Base-by-base conservation (phyloP, 805 yeast species). In the Yarrowia hollandica region DNA sequence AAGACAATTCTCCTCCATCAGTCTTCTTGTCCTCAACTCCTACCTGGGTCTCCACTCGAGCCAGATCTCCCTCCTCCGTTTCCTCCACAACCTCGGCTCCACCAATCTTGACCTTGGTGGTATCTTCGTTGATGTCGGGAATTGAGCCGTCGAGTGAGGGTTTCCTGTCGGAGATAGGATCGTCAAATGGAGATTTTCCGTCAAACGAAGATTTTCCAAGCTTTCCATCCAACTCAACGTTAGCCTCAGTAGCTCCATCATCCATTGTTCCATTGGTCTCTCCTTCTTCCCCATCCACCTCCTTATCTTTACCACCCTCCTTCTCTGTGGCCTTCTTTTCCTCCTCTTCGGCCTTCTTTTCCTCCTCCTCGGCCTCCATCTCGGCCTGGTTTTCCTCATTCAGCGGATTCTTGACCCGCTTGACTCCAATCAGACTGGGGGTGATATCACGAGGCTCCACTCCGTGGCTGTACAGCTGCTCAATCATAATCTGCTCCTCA, bases 401-500 rank as follows among this genome's bases (percentile, higher is more conserved):
- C n/a, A 70, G 18, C 2, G 86, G 85, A 66, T 84, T 84, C 3
- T 75, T 74, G 5, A 86, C 76, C 3, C 73, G 72, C 59, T 79
- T 78, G 2, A 76, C 73, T 4, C 79, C 79, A 65, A 79, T 74
- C 59, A 92, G 74, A 41, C 87, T 81, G 14, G 79, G 79, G 1
- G 87, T 77, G 52, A 94, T 77, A 72, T 92, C 98, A 5, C 70
- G 67, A 0, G 88, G 82, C 63, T 82, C 82, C 14, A 94, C 82
- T 2, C 96, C 96, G 70, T 94, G 98, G 12, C 82, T 75, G 37
- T 96, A 84, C 61, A 94, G 74, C 61, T 83, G 84, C 67, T 91
- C 96, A 54, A 94, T 87, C 98, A 94, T 94, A 34, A 76, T 71
- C 60, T 85, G 81, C 71, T 94, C 99, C 57, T 84, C 89, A n/a